Base-by-base conservation (phyloP, 768 basidiomycete species). In the Lactarius evosmus region DNA sequence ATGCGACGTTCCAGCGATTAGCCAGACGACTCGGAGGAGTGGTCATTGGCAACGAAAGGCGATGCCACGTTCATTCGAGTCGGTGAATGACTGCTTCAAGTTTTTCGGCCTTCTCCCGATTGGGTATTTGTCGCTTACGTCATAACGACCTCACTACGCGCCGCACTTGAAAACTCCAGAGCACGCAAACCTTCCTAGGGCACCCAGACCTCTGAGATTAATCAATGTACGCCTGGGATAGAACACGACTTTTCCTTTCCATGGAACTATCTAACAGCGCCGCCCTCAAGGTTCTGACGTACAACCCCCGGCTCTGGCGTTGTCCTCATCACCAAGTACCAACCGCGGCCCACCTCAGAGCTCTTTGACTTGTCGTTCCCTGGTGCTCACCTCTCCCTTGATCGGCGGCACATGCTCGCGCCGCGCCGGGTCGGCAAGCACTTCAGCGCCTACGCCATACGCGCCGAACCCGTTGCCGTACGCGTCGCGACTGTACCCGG, bases 281-380 rank as follows among this genome's bases (percentile, higher is more conserved):
- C 22, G 7, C 12, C 29, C 46, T 7, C 34, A 61, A 22, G 63
- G 65, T 66, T 66, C 58, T 38, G 46, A 8, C 19, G 16, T 29
- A 65, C 63, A 8, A 61, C 63, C 7, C 64, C 64, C 16, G 64
- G 64, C 49, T 65, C 64, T n/a, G 44, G 27, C 30, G 22, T 29
- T n/a, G 49, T 25, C 52, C 60, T 65, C 49, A 11, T 61, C 53
- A 56, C 25, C 44, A 36, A 62, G 9, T 4, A 50, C 27, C 32
- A n/a, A 22, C 9, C n/a, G 1, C 55, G 57, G 14, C 46, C 12
- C 7, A 34, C 33, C 34, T 30, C 30, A 2, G 54, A 56, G 8
- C 25, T 62, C 2, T 34, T 65, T 17, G 63, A 65, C 53, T 59
- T 59, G 11, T 49, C 40, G 27, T 54, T 61, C 34, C 63, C 60